A percentile compares a stretch with the other conserved stretches of the same genome.
phyloP scores from a whole-genome alignment of 164 flowering plant genomes.

The Kalanchoe fedtschenkoi region DNA sequence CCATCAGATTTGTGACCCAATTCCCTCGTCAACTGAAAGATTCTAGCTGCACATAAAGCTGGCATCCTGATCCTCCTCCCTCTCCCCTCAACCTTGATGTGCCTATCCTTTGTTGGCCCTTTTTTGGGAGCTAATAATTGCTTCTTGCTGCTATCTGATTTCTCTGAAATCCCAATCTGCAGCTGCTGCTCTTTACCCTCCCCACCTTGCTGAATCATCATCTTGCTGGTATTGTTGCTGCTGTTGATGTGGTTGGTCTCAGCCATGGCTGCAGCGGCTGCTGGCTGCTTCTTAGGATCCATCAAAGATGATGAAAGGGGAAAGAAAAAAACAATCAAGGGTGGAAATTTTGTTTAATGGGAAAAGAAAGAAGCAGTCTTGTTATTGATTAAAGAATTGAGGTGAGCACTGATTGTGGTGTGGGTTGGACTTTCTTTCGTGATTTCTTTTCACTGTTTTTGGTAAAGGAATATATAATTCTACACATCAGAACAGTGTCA shows the following conservation, averaged over 20 bases:
- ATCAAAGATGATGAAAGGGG: not conserved
- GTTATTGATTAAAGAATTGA: not conserved
- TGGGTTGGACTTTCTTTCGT: constrained; percentile 3
- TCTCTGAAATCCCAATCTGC: not conserved
- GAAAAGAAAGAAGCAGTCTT: not conserved
- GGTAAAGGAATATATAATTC: constrained; percentile 1
- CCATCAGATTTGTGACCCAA: constrained; percentile 6
- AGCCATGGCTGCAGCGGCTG: not conserved
- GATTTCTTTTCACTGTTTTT: constrained; percentile 4
- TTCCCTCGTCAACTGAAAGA: not conserved
- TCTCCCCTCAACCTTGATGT: not conserved
- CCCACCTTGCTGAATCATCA: too few species aligned
- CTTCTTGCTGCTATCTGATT: not conserved
- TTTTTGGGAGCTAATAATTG: not conserved
- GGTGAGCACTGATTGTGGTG: not conserved
- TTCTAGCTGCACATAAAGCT: constrained; percentile 6
- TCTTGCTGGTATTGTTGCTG: not conserved
- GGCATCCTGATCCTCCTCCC: constrained; percentile 6
- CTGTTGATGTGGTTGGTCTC: not conserved
- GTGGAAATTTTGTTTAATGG: not conserved
- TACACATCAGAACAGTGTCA: not conserved
- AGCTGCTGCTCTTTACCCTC: not conserved
- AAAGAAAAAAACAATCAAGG: not conserved
- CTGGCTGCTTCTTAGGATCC: not conserved
- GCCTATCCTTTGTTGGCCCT: not conserved